phyloP scores from a whole-genome alignment of 2,329 filamentous ascomycete species.

The Geosmithia morbida region DNA sequence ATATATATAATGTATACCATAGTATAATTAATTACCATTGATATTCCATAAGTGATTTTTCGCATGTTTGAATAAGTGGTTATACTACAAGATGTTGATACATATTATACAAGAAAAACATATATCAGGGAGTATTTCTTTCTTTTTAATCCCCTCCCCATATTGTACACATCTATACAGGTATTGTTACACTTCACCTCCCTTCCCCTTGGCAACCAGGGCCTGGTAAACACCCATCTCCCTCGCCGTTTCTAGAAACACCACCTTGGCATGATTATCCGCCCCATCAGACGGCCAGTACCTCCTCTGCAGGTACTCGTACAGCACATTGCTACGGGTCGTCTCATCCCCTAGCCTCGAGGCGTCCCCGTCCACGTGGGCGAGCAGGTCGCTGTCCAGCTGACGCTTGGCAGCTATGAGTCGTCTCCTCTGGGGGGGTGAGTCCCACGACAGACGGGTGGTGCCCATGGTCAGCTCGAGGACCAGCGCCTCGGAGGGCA shows the following conservation, averaged over 20 bases:
- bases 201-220: slow-evolving; percentile 7
- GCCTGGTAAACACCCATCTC: slow-evolving; percentile 28
- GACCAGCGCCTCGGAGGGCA: slow-evolving; percentile 27
- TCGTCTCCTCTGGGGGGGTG: slow-evolving; percentile 20
- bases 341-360: slow-evolving; percentile 19
- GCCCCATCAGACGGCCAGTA: slow-evolving; percentile 15
- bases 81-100: too few species aligned
- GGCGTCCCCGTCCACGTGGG: slow-evolving; percentile 13
- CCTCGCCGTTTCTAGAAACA: slow-evolving; percentile 17
- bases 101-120: too few species aligned
- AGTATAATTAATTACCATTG: too few species aligned
- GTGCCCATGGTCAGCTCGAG: slow-evolving; percentile 31
- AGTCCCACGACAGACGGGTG: slow-evolving; percentile 27
- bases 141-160: too few species aligned
- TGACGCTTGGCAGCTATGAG: slow-evolving; percentile 26
- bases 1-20: not conserved
- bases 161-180: not conserved
- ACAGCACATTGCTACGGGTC: slow-evolving; percentile 21
- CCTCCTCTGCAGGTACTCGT: slow-evolving; percentile 24
- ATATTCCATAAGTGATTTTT: too few species aligned
- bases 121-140: too few species aligned
- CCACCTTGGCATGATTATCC: slow-evolving; percentile 7
- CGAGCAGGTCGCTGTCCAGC: slow-evolving; percentile 22
- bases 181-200: not conserved
- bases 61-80: too few species aligned